These are phyloP conservation scores for Leishmania gerbilli DNA, from an alignment of 208 protist genomes.

Conservation along the genomic window DNA sequence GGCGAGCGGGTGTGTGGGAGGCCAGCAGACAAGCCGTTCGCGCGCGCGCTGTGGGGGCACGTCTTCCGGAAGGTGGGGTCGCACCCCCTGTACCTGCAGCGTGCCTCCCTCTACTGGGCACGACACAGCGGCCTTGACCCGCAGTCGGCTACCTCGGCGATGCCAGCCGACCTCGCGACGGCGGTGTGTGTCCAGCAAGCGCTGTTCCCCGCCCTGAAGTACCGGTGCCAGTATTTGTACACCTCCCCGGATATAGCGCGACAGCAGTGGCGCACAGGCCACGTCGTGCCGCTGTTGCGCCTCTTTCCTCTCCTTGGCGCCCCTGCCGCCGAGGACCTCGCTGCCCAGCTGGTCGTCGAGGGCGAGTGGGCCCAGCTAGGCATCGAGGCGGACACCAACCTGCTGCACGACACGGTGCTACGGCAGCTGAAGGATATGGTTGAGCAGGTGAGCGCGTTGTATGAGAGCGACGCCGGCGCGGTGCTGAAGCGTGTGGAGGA, in stretches of 20 bases:
- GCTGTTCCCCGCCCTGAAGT: slow-evolving; percentile 84
- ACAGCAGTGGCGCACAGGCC: slow-evolving; percentile 82
- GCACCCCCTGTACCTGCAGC: slow-evolving; percentile 69
- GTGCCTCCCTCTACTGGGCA: slow-evolving; percentile 86
- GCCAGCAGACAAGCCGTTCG: slow-evolving; percentile 55
- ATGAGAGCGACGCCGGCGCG: slow-evolving; percentile 60
- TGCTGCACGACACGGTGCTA: slow-evolving; percentile 67
- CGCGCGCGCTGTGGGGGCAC: slow-evolving; percentile 72
- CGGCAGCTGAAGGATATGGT: slow-evolving; percentile 58
- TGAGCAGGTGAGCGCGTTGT: slow-evolving; percentile 58
- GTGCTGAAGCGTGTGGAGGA: slow-evolving; percentile 75
- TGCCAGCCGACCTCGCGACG: slow-evolving; percentile 68
- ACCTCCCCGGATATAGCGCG: slow-evolving; percentile 77
- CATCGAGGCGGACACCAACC: slow-evolving; percentile 55
- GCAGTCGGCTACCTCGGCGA: slow-evolving; percentile 37
- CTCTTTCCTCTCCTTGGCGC: slow-evolving; percentile 78
- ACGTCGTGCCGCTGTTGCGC: slow-evolving; percentile 80
- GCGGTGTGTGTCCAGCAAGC: slow-evolving; percentile 75
- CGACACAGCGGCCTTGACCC: slow-evolving; percentile 66
- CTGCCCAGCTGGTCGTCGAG: slow-evolving; percentile 79
- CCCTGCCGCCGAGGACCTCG: slow-evolving; percentile 73
- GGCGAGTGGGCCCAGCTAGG: slow-evolving; percentile 67
- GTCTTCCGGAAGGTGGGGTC: slow-evolving; percentile 85
- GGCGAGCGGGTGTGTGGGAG: slow-evolving; percentile 64
- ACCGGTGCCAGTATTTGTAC: slow-evolving; percentile 81